phyloP scores from a whole-genome alignment of 768 basidiomycete genomes.

The Tricholoma furcatifolium region DNA sequence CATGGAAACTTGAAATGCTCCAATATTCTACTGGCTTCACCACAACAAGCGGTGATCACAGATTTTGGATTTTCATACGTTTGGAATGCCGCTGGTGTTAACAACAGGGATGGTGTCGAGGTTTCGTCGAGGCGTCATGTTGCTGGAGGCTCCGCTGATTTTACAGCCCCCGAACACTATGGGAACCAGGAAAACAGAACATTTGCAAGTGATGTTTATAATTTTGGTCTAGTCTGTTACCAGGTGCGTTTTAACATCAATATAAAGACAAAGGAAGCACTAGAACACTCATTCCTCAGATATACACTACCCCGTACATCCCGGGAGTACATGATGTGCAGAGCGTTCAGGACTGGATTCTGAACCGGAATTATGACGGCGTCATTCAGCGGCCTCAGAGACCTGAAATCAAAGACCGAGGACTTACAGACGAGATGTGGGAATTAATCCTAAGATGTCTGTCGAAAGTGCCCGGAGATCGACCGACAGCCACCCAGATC shows the following conservation, averaged over 20 bases:
- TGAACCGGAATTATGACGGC: too few species aligned
- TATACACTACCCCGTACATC: too few species aligned
- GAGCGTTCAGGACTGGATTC: too few species aligned
- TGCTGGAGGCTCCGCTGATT: slow-evolving; percentile 21
- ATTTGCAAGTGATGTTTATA: slow-evolving; percentile 12
- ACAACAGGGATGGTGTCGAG: slow-evolving; percentile 11
- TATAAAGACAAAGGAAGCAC: too few species aligned
- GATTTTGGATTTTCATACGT: slow-evolving; percentile 45
- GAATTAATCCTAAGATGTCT: too few species aligned
- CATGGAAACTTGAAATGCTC: slow-evolving; percentile 48
- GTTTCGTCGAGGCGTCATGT: slow-evolving; percentile 8
- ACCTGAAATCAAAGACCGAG: too few species aligned
- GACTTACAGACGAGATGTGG: too few species aligned
- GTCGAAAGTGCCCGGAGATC: too few species aligned
- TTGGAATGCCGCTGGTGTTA: slow-evolving; percentile 15
- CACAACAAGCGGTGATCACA: slow-evolving; percentile 39
- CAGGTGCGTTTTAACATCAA: neutral
- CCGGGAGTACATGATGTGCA: too few species aligned
- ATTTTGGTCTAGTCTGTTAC: slow-evolving; percentile 13
- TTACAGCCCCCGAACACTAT: slow-evolving; percentile 32
- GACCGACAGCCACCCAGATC: too few species aligned
- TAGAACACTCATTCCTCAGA: too few species aligned
- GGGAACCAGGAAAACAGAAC: slow-evolving; percentile 3
- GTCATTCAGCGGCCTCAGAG: too few species aligned
- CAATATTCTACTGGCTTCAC: slow-evolving; percentile 49